Evolutionary conservation across 176 grass and related monocot genomes (phyloP).

Genomic region (Tillandsia fasciculata): DNA sequence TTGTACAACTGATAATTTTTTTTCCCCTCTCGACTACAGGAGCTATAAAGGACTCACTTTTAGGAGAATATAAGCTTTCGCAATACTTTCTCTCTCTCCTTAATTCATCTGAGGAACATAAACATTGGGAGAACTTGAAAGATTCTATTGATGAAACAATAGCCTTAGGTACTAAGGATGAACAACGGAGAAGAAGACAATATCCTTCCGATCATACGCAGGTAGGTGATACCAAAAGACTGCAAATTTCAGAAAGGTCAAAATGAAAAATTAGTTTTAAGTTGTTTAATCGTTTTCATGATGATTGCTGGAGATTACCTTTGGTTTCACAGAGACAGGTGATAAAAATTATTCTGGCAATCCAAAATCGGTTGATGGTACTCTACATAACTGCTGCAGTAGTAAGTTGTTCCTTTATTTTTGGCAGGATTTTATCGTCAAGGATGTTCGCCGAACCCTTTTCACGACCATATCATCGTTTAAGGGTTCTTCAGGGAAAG

Average conservation of each 20-base stretch:
- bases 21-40: constrained; percentile 28
- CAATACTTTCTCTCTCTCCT: constrained; percentile 47
- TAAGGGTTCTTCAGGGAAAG: constrained; percentile 26
- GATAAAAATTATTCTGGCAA: no score
- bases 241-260: neutral
- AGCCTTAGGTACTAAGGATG: constrained; percentile 12
- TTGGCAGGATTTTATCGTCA: constrained; percentile 65
- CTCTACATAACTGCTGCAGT: neutral
- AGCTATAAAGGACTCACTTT: constrained; percentile 49
- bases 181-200: constrained; percentile 23
- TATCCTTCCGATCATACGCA: constrained; percentile 74
- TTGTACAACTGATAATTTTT: constrained; percentile 3
- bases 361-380: neutral
- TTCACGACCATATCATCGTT: constrained; percentile 37
- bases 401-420: constrained; percentile 3
- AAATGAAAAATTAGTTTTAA: neutral
- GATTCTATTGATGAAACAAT: constrained; percentile 1
- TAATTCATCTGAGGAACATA: constrained; percentile 36
- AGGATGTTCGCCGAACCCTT: constrained; percentile 34
- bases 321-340: neutral
- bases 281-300: neutral
- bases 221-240: constrained; percentile 12
- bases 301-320: neutral
- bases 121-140: constrained; percentile 38
- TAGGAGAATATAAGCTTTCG: constrained; percentile 36